Base-by-base conservation (phyloP, 1,139 yeast genomes). In the Tardiomyces digboiensis region DNA sequence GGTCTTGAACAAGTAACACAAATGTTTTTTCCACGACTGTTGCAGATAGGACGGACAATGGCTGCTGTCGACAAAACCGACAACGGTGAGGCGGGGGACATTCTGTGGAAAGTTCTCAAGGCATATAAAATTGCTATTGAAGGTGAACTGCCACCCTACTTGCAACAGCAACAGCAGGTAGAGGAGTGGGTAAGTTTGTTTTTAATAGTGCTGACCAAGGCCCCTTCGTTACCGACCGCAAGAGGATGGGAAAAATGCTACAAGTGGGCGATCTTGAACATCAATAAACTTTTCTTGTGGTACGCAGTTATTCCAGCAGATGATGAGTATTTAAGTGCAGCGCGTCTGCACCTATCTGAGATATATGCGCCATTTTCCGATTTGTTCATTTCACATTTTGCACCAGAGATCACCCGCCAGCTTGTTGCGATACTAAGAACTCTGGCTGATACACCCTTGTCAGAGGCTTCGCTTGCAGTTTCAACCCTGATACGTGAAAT, bases 41-140 rank as follows among this genome's bases (percentile, higher is more conserved):
- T 42, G 36, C 39, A 38, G 3, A 21, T 51, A 21, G 48, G 45
- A 26, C 26, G 37, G 36, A 39, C 39, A 21, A 26, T 8, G 10
- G 33, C 10, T 4, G 5, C 33, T 5, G 14, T 16, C 3, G 33
- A 26, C 3, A 5, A n/a, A 16, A 26, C 8, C 14, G 33, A 16
- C 12, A 37, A 36, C 36, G 46, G 33, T 18, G 38, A 39, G 22
- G 45, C 46, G 4, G 49, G 44, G 8, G 48, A 44, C 18, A 40
- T 50, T 39, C 19, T 50, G 29, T 51, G 54, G 54, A 50, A 47
- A 40, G 43, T 50, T 18, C 39, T 47, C 23, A 51, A 51, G 36
- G 39, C 44, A 2, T 49, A 44, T 38, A 46, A 49, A 29, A 39
- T 40, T 19, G 44, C 48, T 4, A 45, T 47, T 14, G 42, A 40